Base-by-base conservation (phyloP, 2,329 filamentous ascomycete species). In the Epichloe festucae region DNA sequence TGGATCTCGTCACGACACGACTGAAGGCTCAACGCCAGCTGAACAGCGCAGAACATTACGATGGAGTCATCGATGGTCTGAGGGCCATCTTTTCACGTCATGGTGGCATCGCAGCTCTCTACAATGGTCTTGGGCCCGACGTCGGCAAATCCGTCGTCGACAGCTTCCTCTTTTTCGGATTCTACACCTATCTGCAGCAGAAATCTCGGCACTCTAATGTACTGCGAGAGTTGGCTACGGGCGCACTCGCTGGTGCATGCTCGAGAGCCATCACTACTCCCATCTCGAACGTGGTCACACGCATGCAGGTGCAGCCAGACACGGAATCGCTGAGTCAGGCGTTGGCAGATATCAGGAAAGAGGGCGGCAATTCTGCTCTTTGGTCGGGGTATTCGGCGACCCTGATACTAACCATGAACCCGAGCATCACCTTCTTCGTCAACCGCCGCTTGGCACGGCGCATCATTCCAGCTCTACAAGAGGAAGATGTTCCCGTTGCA, bases 361-460 rank as follows among this genome's bases (percentile, higher is more conserved):
- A 91, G 63, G 85, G 84, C 58, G 89, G 89, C 0, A 54, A 89
- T 10, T 63, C 72, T 44, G 89, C 88, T 2, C 84, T 95, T 60
- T 95, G 89, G 90, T 84, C 88, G 0, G 89, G 89, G 0, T 95
- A 95, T 65, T 87, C 85, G 19, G 88, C 89, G 2, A 84, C 79
- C 21, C 66, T 95, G 53, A 75, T 95, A 40, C 70, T 95, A 48
- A 90, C 89, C 1, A 73, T 95, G 31, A 95, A 95, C 60, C 89
- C 90, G 1, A 84, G 85, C 57, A 77, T 95, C 56, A 95, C 90
- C 0, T 90, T 95, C 63, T 82, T 91, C 58, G 71, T 95, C 34
- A 87, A 94, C 61, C 83, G 88, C 58, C 69, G 83, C 7, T 70
- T 93, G 19, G 82, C 84, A 57, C 75, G 78, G 49, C 63, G 73